These are phyloP conservation scores for Solanum stenotomum DNA, from an alignment of 257 asterid genomes.

Conservation along the genomic window DNA sequence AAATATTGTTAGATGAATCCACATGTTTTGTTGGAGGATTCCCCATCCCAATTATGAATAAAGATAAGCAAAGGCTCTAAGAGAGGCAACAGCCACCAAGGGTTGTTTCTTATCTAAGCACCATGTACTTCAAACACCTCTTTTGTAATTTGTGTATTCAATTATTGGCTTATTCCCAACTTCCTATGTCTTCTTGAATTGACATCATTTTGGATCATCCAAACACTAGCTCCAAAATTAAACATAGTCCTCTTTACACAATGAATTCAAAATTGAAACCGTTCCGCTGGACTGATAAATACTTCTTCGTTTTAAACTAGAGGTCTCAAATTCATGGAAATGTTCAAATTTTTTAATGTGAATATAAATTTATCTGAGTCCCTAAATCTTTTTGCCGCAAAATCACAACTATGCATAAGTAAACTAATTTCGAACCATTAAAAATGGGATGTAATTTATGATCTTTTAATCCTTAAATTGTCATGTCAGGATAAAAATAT, in stretches of 20 bases:
- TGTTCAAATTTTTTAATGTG: not conserved
- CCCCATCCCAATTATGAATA: not conserved
- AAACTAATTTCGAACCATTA: not conserved
- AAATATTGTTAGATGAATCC: not conserved
- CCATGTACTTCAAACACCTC: not conserved
- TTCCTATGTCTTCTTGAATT: not conserved
- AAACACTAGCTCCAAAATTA: not conserved
- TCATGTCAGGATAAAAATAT: not conserved
- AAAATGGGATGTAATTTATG: not conserved
- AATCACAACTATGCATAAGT: not conserved
- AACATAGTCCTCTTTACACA: not conserved
- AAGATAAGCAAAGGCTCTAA: not conserved
- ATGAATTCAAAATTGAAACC: not conserved
- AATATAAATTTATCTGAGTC: not conserved
- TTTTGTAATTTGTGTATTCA: not conserved
- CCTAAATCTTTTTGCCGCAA: not conserved
- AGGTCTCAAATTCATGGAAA: too few species aligned
- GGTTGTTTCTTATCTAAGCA: not conserved
- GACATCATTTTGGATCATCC: not conserved
- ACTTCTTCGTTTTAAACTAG: not conserved
- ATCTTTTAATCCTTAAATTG: not conserved
- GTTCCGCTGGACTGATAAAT: not conserved
- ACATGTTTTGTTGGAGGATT: constrained; percentile 1
- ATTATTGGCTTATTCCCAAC: not conserved
- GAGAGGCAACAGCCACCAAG: not conserved